phyloP scores from a whole-genome alignment of 164 flowering plant species.

The Echeveria elegans region DNA sequence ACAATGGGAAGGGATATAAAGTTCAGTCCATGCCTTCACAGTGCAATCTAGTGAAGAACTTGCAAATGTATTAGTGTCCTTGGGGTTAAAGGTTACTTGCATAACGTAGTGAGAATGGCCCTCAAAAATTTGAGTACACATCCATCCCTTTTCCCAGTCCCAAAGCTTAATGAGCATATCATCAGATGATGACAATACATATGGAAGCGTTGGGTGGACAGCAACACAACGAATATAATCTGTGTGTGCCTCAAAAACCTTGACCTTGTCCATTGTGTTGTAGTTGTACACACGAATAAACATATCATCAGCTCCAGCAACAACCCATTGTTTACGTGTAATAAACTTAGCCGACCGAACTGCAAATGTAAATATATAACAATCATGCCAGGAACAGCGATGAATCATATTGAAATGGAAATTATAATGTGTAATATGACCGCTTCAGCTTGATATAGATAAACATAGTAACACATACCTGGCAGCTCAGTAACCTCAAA shows the following conservation, averaged over 20 bases:
- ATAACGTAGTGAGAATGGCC: conserved; percentile 98
- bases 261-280: conserved; percentile 90
- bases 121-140: conserved; percentile 78
- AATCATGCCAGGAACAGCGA: background rate
- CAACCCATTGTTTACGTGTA: conserved; percentile 91
- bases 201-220: conserved; percentile 88
- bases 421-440: background rate
- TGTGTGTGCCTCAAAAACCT: conserved; percentile 87
- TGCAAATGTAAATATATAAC: conserved; percentile 24
- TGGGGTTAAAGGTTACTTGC: conserved; percentile 96
- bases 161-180: conserved; percentile 92
- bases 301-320: conserved; percentile 97
- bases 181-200: conserved; percentile 87
- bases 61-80: conserved; percentile 92
- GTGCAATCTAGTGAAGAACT: conserved; percentile 98
- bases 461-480: conserved; percentile 33
- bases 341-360: conserved; percentile 91
- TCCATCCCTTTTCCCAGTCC: conserved; percentile 98
- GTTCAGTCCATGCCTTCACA: conserved; percentile 47
- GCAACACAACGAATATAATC: conserved; percentile 88
- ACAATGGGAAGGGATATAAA: background rate
- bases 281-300: conserved; percentile 92
- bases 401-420: background rate
- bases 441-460: background rate
- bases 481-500: conserved; percentile 94